Evolutionary conservation across 2,329 filamentous ascomycete species (phyloP).

Genomic region (Microcyclospora tardicrescens): DNA sequence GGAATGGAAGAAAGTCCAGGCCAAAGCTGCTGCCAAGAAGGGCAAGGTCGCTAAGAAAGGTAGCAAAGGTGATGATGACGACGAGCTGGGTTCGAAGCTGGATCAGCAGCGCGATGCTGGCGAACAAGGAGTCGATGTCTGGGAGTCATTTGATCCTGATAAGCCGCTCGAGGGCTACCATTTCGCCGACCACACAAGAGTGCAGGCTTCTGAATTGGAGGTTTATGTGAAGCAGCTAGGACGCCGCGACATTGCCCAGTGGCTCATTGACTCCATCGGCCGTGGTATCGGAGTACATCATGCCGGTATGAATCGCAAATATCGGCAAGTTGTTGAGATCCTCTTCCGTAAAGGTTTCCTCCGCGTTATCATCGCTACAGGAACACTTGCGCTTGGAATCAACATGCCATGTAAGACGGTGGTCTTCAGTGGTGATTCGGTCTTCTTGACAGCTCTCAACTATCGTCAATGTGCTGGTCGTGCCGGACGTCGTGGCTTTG

Average conservation of each 20-base stretch:
- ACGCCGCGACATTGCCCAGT: constrained; percentile 37
- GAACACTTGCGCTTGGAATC: constrained; percentile 63
- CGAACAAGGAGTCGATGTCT: constrained; percentile 41
- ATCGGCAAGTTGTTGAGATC: constrained; percentile 61
- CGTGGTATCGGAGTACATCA: constrained; percentile 68
- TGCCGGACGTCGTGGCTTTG: constrained; percentile 68
- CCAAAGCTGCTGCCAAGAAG: constrained; percentile 25
- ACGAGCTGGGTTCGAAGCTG: constrained; percentile 40
- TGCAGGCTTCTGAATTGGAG: constrained; percentile 46
- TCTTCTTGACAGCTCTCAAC: constrained; percentile 61
- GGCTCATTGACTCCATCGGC: constrained; percentile 47
- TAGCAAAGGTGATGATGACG: constrained; percentile 27
- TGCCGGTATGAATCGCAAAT: constrained; percentile 64
- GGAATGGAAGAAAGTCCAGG: constrained; percentile 40
- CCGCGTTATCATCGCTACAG: constrained; percentile 59
- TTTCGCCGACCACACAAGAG: constrained; percentile 51
- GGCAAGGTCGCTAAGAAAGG: constrained; percentile 27
- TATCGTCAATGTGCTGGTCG: constrained; percentile 66
- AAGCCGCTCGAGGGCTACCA: constrained; percentile 50
- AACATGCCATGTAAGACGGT: constrained; percentile 79
- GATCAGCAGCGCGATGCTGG: constrained; percentile 46
- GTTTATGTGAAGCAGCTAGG: constrained; percentile 40
- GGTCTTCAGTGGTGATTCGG: constrained; percentile 60
- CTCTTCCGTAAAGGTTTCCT: constrained; percentile 62
- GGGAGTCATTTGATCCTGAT: constrained; percentile 55